Evolutionary conservation across 106 monocot species (phyloP), one percentile per base, ranked within the genome.

Genomic region (Phalaenopsis aphrodite): DNA sequence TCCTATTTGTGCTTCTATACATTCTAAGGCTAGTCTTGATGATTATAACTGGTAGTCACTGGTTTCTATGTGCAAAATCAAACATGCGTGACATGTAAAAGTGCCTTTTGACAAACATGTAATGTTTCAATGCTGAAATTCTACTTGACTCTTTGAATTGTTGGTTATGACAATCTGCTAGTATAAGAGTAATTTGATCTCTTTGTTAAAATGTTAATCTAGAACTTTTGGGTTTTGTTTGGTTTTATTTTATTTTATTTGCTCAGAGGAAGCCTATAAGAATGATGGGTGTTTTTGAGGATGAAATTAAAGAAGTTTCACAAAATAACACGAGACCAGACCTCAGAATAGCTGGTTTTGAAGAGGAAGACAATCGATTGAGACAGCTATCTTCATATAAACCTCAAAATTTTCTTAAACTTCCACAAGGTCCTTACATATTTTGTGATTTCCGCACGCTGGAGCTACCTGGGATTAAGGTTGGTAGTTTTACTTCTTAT

Each of bases 401-500:
- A 39, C 77, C 79, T 21, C 88, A 74, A 47, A 16, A 45, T 45
- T 84, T 88, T 56, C 48, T 94, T n/a, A 91, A 89, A 75, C 89
- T 99, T 81, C 98, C 94, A 48, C 85, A 88, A 74, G 98, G 98
- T 45, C 24, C 46, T 17, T 99, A 99, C 72, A 87, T 93, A 39
- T 99, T 99, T 82, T 89, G 91, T 85, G 88, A 88, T 83, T 99
- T 99, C 69, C 87, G 87, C 41, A 88, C 98, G 36, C 94, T 99
- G 81, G 58, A 83, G 9, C 81, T 99, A 75, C 89, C 98, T 80
- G 94, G 98, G 23, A 85, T 99, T 81, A 82, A 98, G 97, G 97
- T 98, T 61, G 23, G 75, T 12, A 58, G 77, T 80, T 57, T 6
- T 9, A 72, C 61, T 52, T 48, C 68, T 6, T 73, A 43, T 73